phyloP scores from a whole-genome alignment of 106 monocot species.

The Triglochin maritima region DNA sequence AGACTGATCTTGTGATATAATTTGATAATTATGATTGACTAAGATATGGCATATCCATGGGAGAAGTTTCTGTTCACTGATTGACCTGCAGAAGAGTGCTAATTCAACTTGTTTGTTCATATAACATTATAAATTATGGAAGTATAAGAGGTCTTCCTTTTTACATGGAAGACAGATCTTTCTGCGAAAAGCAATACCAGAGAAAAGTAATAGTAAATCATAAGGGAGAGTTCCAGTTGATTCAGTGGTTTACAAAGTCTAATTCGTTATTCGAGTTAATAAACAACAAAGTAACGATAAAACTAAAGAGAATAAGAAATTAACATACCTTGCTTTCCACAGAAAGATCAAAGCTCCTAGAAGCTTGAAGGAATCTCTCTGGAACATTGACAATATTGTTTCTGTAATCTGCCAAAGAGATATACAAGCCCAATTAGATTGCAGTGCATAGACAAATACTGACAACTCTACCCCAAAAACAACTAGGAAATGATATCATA shows the following conservation, averaged over 20 bases:
- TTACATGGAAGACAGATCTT: no score
- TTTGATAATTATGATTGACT: neutral
- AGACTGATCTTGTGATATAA: neutral
- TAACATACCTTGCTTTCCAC: constrained; percentile 8
- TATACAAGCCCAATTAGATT: neutral
- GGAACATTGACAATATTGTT: constrained; percentile 2
- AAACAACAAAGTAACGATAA: no score
- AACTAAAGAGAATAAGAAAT: neutral
- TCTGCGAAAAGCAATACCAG: neutral
- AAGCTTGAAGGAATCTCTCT: constrained; percentile 8
- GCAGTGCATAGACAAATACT: neutral
- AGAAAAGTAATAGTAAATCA: no score
- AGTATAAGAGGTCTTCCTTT: neutral
- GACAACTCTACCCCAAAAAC: neutral
- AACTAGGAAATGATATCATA: neutral
- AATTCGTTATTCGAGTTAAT: no score
- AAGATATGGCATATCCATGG: constrained; percentile 7
- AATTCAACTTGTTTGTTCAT: neutral
- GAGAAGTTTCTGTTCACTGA: constrained; percentile 4
- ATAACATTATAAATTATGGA: neutral
- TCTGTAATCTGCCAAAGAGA: neutral
- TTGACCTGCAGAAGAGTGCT: neutral
- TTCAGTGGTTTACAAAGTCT: no score
- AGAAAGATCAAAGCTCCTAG: neutral
- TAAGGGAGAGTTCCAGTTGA: no score